Conservation (phyloP, 768 basidiomycete genomes). For the Plicaturopsis crispa region DNA sequence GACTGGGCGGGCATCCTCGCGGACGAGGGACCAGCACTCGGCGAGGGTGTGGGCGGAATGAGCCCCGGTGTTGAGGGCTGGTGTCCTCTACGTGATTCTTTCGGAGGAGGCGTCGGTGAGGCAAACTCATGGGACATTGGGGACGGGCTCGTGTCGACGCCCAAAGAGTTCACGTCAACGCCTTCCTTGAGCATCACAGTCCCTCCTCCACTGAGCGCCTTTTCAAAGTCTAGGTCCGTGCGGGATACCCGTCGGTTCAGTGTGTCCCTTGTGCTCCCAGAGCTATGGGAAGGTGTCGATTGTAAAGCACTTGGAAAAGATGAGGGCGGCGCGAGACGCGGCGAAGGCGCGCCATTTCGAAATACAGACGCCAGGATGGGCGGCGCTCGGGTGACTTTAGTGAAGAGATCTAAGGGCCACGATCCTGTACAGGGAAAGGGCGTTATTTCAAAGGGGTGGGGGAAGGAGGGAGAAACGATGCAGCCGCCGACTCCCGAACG, state of each 20-base stretch:
- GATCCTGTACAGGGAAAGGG: no score
- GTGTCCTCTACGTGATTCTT: conserved; percentile 23
- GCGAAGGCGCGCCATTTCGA: conserved; percentile 37
- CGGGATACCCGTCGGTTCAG: conserved; percentile 56
- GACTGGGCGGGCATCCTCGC: conserved; percentile 23
- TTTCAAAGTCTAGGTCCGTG: conserved; percentile 77
- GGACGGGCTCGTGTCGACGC: conserved; percentile 39
- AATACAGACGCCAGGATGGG: conserved; percentile 64
- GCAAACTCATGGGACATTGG: conserved; percentile 31
- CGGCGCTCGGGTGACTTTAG: no score
- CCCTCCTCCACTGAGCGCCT: conserved; percentile 56
- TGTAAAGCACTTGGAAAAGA: conserved; percentile 45
- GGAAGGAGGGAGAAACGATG: no score
- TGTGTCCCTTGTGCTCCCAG: conserved; percentile 24
- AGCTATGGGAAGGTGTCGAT: conserved; percentile 51
- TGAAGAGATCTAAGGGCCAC: no score
- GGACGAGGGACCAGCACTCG: conserved; percentile 26
- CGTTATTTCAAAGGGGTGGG: no score
- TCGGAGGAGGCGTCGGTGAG: conserved; percentile 31
- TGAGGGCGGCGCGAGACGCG: conserved; percentile 35
- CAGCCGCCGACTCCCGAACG: no score
- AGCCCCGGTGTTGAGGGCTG: conserved; percentile 56
- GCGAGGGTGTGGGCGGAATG: conserved; percentile 64
- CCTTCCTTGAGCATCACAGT: conserved; percentile 69
- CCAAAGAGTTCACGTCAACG: conserved; percentile 60